Evolutionary conservation across 352 stramenopile species (phyloP).

Genomic region (Globisporangium abappressorium): DNA sequence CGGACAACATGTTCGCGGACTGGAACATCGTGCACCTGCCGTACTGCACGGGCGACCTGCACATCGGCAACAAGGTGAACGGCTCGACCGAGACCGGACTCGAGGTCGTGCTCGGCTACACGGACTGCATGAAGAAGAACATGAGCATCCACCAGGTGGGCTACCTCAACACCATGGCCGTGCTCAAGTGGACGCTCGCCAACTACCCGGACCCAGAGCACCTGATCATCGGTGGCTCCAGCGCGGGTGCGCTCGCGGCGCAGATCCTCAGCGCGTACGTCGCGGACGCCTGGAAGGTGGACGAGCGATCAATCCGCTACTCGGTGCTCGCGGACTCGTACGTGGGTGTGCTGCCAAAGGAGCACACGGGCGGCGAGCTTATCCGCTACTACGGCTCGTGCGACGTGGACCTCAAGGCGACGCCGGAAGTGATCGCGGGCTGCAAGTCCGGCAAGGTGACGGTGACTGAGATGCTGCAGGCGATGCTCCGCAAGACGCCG

Average conservation of each 20-base stretch:
- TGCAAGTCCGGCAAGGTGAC: slow-evolving; percentile 45
- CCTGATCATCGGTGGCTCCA: slow-evolving; percentile 56
- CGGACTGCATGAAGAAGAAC: too few relatives aligned
- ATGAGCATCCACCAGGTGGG: too few relatives aligned
- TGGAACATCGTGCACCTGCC: slow-evolving; percentile 75
- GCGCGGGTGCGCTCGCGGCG: slow-evolving; percentile 47
- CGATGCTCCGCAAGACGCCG: slow-evolving; percentile 46
- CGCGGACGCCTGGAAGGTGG: slow-evolving; percentile 48
- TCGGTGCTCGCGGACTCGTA: slow-evolving; percentile 64
- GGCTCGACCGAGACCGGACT: slow-evolving; percentile 13
- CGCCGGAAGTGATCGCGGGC: slow-evolving; percentile 32
- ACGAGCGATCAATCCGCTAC: slow-evolving; percentile 52
- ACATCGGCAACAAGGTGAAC: slow-evolving; percentile 43
- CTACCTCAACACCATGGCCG: too few relatives aligned
- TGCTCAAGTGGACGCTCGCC: slow-evolving; percentile 48
- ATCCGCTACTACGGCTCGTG: slow-evolving; percentile 55
- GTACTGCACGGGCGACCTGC: slow-evolving; percentile 74
- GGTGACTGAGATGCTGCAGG: slow-evolving; percentile 46
- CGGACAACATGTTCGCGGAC: slow-evolving; percentile 71
- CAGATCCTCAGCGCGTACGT: slow-evolving; percentile 45
- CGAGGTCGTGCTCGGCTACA: too few relatives aligned
- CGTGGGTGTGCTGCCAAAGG: slow-evolving; percentile 51
- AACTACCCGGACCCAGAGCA: slow-evolving; percentile 64
- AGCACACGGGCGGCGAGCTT: slow-evolving; percentile 41
- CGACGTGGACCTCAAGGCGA: slow-evolving; percentile 42